Evolutionary conservation across 805 yeast species (phyloP), one percentile per base, ranked within the genome.

Genomic region (Cyberlindnera mycetangii): DNA sequence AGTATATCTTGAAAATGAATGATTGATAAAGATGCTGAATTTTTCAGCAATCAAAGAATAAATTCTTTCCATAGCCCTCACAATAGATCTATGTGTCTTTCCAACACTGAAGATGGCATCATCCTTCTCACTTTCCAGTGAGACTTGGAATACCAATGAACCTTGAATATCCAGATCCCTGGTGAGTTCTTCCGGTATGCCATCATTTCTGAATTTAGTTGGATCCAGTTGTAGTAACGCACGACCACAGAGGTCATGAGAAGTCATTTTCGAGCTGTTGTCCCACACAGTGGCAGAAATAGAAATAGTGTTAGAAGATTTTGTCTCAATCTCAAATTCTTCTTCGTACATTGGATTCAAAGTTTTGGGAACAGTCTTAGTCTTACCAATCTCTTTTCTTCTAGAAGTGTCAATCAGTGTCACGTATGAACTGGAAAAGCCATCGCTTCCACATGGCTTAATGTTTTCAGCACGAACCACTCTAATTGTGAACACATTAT

Each of bases 41-140:
- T 85, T 84, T 41, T 78, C 85, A 8, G 87, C 93, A 50, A 92
- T 77, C 45, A 79, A 60, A 44, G 81, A 78, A 40, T 85, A 74
- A 46, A 85, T 77, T 44, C 86, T 75, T 42, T 85, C 85, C 59
- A 81, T 79, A 1, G 82, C 72, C 48, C 89, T 73, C 25, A 72
- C 66, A 22, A 92, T 67, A 1, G 81, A 74, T 50, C 92, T 68
- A 54, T 83, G 78, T 0, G 92, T 82, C 51, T 83, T 75, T 1
- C 95, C 95, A 64, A 92, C 74, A 37, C 82, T 84, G 56, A 85
- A 92, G 8, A 87, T 65, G 1, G 95, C 89, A 63, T 90, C 96
- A 32, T 77, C 78, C 37, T 81, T 74, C 54, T 90, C 96, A 41
- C 79, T 76, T 58, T 90, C 97, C 52, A 87, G 78, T 1, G 88